Percentiles rank a stretch among this genome's conserved stretches.
Evolutionary conservation across 2,329 filamentous ascomycete species (phyloP).

Genomic region (Mycocentrospora acerina): DNA sequence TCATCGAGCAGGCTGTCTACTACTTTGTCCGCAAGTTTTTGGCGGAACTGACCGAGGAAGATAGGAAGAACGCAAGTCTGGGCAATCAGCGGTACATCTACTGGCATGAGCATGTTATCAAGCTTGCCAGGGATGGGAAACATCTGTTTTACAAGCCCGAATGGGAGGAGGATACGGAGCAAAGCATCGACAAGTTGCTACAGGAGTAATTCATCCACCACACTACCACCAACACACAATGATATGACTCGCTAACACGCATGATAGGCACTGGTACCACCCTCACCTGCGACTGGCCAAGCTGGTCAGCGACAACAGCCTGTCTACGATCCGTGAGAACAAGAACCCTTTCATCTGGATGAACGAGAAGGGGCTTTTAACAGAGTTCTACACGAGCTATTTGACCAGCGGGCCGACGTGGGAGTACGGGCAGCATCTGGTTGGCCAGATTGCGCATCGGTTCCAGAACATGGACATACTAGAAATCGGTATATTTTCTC

Average conservation of each 20-base stretch:
- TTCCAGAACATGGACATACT: constrained; percentile 4
- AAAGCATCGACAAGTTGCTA: too few species aligned
- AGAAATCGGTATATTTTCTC: too few species aligned
- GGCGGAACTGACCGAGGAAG: not conserved
- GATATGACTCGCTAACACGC: too few species aligned
- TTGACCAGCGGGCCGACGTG: too few species aligned
- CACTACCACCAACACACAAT: too few species aligned
- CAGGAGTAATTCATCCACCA: too few species aligned
- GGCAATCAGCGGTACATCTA: not conserved
- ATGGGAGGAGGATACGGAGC: too few species aligned
- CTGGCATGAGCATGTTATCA: not conserved
- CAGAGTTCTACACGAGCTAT: not conserved
- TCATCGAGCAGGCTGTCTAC: not conserved
- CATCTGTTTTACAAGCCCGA: too few species aligned
- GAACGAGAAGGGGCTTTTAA: not conserved
- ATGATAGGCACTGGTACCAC: too few species aligned
- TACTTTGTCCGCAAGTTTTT: constrained; percentile 1
- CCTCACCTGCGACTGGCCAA: too few species aligned
- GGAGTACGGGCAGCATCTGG: not conserved
- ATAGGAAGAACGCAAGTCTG: not conserved
- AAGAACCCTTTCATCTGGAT: not conserved
- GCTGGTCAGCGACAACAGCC: too few species aligned
- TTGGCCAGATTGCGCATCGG: constrained; percentile 2
- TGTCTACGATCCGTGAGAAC: not conserved
- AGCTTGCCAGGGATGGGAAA: too few species aligned